Percentiles rank a stretch among this genome's conserved stretches.
These are phyloP conservation scores for Pyrenophora teres DNA, from an alignment of 2,329 filamentous ascomycete species.

Conservation along the genomic window DNA sequence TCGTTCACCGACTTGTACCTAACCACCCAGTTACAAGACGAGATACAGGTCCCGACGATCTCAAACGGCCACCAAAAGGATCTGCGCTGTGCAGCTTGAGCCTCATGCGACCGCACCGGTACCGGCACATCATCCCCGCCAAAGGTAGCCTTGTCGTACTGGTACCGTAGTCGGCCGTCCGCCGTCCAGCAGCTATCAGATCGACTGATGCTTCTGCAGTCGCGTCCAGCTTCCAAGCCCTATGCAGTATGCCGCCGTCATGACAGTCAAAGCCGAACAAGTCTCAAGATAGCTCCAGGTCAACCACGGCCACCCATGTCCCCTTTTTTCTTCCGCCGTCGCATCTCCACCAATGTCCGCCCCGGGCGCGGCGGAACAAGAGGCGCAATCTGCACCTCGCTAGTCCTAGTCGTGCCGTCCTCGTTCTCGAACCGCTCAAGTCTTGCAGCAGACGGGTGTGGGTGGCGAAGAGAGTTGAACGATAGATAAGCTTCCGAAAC, in stretches of 20 bases:
- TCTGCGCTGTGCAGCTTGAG: conserved; percentile 11
- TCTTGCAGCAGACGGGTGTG: too few relatives aligned
- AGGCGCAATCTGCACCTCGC: not conserved
- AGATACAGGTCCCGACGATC: not conserved
- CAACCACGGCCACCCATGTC: too few relatives aligned
- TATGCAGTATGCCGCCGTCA: too few relatives aligned
- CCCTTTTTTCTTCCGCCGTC: too few relatives aligned
- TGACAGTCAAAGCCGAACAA: too few relatives aligned
- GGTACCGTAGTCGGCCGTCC: too few relatives aligned
- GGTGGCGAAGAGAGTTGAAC: not conserved
- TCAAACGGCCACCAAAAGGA: conserved; percentile 16
- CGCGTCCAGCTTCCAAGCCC: too few relatives aligned
- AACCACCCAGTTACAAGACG: too few relatives aligned
- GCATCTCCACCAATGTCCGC: too few relatives aligned
- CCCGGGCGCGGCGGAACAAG: not conserved
- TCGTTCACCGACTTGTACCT: conserved; percentile 15
- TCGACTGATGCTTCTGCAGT: not conserved
- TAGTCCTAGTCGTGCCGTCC: too few relatives aligned
- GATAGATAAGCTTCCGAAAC: conserved; percentile 4
- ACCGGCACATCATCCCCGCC: conserved; percentile 14
- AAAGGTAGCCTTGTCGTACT: conserved; percentile 3
- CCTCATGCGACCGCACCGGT: conserved; percentile 8
- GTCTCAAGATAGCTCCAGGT: not conserved
- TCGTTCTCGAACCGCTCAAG: too few relatives aligned
- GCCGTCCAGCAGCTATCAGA: conserved; percentile 1